Conservation (phyloP, 208 protist genomes). For the Strigomonas culicis region DNA sequence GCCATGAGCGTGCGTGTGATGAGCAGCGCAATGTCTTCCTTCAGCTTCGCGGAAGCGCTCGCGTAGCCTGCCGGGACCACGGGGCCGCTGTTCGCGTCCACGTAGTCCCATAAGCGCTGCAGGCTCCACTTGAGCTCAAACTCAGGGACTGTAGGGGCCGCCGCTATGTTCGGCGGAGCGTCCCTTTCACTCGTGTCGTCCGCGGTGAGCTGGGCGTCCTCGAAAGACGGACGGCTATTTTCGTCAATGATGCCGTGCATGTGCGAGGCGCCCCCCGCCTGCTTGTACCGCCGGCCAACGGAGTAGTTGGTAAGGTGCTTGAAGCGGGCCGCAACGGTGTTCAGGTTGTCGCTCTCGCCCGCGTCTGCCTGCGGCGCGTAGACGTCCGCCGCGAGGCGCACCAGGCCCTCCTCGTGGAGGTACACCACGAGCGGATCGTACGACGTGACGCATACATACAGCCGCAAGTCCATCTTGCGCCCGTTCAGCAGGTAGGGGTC, state of each 20-base stretch:
- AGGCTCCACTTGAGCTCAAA: conserved; percentile 73
- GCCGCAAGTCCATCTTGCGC: conserved; percentile 94
- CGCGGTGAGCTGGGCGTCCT: not conserved
- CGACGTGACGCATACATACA: conserved; percentile 93
- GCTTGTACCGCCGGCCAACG: conserved; percentile 57
- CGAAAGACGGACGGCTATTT: not conserved
- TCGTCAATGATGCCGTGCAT: not conserved
- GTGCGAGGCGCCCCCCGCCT: not conserved
- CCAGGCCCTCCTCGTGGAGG: conserved; percentile 92
- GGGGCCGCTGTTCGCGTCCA: conserved; percentile 23
- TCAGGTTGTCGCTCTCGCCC: conserved; percentile 5
- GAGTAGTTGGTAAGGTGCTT: conserved; percentile 93
- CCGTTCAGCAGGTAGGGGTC: conserved; percentile 92
- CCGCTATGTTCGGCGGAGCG: not conserved
- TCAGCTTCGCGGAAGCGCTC: conserved; percentile 35
- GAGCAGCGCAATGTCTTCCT: conserved; percentile 55
- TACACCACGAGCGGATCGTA: conserved; percentile 90
- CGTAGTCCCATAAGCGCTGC: conserved; percentile 48
- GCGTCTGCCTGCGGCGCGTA: conserved; percentile 43
- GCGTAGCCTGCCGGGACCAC: not conserved
- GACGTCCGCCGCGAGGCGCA: conserved; percentile 88
- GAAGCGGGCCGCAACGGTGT: conserved; percentile 43
- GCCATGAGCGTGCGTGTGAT: conserved; percentile 74
- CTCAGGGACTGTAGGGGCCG: not conserved
- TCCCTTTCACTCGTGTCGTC: not conserved